A percentile compares a stretch with the other conserved stretches of the same genome.
Evolutionary conservation across 2,329 filamentous ascomycete species (phyloP).

Genomic region (Monosporascus sp.): DNA sequence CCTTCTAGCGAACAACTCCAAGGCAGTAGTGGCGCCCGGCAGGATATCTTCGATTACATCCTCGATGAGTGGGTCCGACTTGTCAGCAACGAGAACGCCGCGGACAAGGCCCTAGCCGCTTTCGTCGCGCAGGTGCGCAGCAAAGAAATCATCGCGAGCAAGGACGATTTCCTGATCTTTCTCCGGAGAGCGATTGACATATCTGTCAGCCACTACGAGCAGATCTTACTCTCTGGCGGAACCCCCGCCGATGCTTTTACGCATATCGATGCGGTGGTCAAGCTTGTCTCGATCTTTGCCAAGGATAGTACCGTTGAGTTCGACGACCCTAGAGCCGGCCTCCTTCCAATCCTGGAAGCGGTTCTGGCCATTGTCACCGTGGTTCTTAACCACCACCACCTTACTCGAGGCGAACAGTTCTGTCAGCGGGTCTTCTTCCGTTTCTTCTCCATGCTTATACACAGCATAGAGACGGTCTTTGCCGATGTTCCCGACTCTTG

Average conservation of each 20-base stretch:
- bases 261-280: conserved; percentile 74
- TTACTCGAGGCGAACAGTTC: conserved; percentile 73
- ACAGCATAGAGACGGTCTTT: conserved; percentile 60
- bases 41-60: conserved; percentile 87
- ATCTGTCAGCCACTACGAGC: conserved; percentile 73
- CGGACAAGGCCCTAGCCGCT: conserved; percentile 64
- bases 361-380: conserved; percentile 73
- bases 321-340: conserved; percentile 54
- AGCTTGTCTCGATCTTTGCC: conserved; percentile 71
- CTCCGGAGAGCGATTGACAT: conserved; percentile 76
- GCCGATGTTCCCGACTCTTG: conserved; percentile 57
- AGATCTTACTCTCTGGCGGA: conserved; percentile 56
- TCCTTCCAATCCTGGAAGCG: conserved; percentile 69
- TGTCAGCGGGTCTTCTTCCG: conserved; percentile 89
- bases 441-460: conserved; percentile 76
- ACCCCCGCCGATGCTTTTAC: conserved; percentile 52
- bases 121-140: conserved; percentile 84
- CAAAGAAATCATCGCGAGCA: conserved; percentile 64
- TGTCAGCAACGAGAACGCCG: conserved; percentile 69
- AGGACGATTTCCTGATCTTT: conserved; percentile 75
- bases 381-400: conserved; percentile 79
- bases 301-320: conserved; percentile 62
- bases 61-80: conserved; percentile 94
- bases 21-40: conserved; percentile 54
- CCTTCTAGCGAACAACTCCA: conserved; percentile 41